Base-by-base conservation (phyloP, 257 asterid species). In the Plectranthus barbatus region DNA sequence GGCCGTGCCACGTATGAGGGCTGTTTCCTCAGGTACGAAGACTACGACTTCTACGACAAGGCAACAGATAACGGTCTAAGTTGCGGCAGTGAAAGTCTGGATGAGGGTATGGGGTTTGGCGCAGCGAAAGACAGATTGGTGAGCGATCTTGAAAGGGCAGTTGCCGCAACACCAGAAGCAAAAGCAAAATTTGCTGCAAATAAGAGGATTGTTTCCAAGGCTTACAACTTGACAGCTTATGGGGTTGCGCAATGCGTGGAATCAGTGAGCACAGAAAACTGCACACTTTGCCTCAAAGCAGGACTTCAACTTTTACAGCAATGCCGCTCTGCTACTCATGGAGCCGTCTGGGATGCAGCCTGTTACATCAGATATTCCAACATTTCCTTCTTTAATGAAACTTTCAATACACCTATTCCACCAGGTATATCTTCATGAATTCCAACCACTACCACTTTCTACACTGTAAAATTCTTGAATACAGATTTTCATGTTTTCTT, bases 1-100 rank as follows among this genome's bases (percentile, higher is more conserved):
- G n/a, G n/a, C n/a, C n/a, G n/a, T n/a, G n/a, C n/a, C n/a, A n/a
- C n/a, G n/a, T 26, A 26, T 26, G 31, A 26, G 31, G n/a, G n/a
- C n/a, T n/a, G n/a, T n/a, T n/a, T n/a, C n/a, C 5, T 47, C 12
- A 86, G 96, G 86, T 86, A 84, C 6, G 97, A 89, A 66, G 82
- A 87, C 76, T 78, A 77, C 76, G 72, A 20, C 40, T 89, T 89
- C 81, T 89, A 72, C 68, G 79, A 67, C 6, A 81, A 81, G 9
- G 61, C 84, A 0, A 86, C 86, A 1, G 95, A 92, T 33, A 84
- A 81, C 24, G 62, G 37, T 7, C 86, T 74, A 41, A 64, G 66
- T 20, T 89, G 97, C 62, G 67, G 85, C 12, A 9, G 75, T 45
- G 49, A 45, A 26, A 26, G 31, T 0, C 73, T 77, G 4, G 62